A percentile compares a stretch with the other conserved stretches of the same genome.
These are phyloP conservation scores for Malbranchea zuffiana DNA, from an alignment of 2,329 filamentous ascomycete genomes.

Conservation along the genomic window DNA sequence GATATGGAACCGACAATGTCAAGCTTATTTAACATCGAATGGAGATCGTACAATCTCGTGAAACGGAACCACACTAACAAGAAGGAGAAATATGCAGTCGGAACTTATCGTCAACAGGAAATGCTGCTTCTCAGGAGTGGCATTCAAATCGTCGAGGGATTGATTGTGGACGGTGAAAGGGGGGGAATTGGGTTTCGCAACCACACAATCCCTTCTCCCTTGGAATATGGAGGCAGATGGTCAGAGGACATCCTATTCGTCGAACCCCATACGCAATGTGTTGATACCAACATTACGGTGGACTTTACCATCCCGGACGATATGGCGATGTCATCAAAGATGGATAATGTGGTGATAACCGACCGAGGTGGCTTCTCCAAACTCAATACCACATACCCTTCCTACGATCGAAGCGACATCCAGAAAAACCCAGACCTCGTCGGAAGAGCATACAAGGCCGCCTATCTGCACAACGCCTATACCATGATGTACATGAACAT, in stretches of 20 bases:
- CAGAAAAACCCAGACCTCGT: constrained; percentile 30
- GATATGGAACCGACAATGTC: constrained; percentile 26
- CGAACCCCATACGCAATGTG: constrained; percentile 37
- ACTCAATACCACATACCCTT: constrained; percentile 27
- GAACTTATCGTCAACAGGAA: constrained; percentile 22
- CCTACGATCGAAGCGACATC: constrained; percentile 21
- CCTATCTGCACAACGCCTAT: constrained; percentile 34
- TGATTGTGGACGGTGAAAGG: constrained; percentile 33
- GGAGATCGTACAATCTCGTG: constrained; percentile 19
- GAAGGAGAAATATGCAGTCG: constrained; percentile 23
- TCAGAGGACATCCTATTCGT: constrained; percentile 40
- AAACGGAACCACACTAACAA: constrained; percentile 21
- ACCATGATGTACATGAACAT: constrained; percentile 34
- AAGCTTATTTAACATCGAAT: constrained; percentile 38
- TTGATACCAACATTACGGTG: constrained; percentile 32
- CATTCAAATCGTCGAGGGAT: constrained; percentile 32
- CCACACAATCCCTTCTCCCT: constrained; percentile 30
- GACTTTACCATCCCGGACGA: constrained; percentile 27
- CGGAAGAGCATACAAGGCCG: constrained; percentile 35
- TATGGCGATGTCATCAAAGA: constrained; percentile 1
- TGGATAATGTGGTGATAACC: constrained; percentile 24
- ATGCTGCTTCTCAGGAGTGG: constrained; percentile 27
- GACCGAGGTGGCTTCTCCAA: constrained; percentile 38
- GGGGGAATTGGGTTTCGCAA: constrained; percentile 40
- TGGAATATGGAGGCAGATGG: constrained; percentile 33